Evolutionary conservation across 2,329 filamentous ascomycete genomes (phyloP), one percentile per base, ranked within the genome.

Genomic region (Aspergillus pseudoviridinutans): DNA sequence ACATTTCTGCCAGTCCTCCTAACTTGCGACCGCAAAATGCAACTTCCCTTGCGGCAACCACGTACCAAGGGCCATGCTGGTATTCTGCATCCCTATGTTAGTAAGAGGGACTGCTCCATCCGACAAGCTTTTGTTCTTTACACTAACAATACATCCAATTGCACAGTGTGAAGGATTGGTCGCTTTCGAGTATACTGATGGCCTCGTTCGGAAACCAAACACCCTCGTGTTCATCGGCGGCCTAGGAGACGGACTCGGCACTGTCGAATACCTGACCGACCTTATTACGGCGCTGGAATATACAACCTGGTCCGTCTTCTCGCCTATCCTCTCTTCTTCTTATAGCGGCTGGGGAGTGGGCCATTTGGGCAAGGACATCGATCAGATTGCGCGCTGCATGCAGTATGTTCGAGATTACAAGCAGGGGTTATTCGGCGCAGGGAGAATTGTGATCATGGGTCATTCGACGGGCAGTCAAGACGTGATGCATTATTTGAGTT

Each of bases 391-490:
- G 0, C 69, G 77, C 55, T 80, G 81, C 58, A 79, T 86, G 0
- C 55, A 70, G 10, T 85, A 84, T 61, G 79, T 86, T 58, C 74
- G 73, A 12, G 56, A 66, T 0, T 66, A 71, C 49, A 76, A 38
- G 32, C 32, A 76, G 55, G 57, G 62, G 3, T 51, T 58, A 50
- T 1, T 54, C 58, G n/a, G 51, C 51, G 9, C 42, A 24, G 28
- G 76, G 1, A 86, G 84, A 54, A 71, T 89, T 17, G 83, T 87
- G 25, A 70, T 89, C 14, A 86, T 90, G 83, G 87, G 87, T 2
- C 86, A 89, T 64, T 87, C 83, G 1, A 90, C 87, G 0, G 87
- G 87, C 0, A 88, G 84, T 63, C 87, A 90, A 70, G 87, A 89
- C 68, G 79, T 85, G 10, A 80, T 89, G 74, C 83, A 88, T 63